Base-by-base conservation (phyloP, 2,329 filamentous ascomycete species). In the Coniochaeta sp. region DNA sequence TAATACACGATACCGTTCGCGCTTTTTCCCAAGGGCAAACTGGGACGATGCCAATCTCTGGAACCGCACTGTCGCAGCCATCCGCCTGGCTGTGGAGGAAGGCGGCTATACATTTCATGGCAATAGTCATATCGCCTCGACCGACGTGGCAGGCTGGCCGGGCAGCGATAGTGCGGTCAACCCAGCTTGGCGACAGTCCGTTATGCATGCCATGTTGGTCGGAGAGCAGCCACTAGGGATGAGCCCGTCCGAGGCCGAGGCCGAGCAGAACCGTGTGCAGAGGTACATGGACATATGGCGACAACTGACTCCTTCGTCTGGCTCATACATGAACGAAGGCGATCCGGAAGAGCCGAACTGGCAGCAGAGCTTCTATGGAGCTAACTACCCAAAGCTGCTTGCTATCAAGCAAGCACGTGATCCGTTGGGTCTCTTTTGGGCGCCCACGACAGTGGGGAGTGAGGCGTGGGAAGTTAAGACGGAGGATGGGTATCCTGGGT, bases 21-120 rank as follows among this genome's bases (percentile, higher is more conserved):
- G 69, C 0, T 64, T 71, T 14, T 67, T 67, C 58, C 69, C 69
- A 9, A 57, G 63, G 4, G 50, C 22, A 22, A 65, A 66, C 59
- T 69, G 65, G 64, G 58, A 60, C 4, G 50, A 62, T 50, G 59
- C 62, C 34, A 36, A 36, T 3, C 54, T 62, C 1, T 71, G 63
- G 61, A 59, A 61, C n/a, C 55, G 55, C 1, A 64, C 63, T 12
- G 65, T 68, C 44, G 44, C 58, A 6, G 60, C 67, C 7, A 62
- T 71, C 55, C 66, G 65, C 22, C 19, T 44, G 4, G 63, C 60
- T 28, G 63, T 70, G 44, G 62, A 68, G 50, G 42, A 47, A 16
- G 63, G 64, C 4, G 66, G 63, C n/a, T 68, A 68, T 55, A 61
- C 59, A 22, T 69, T 70, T 64, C 68, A 70, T 62, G 66, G 65